These are phyloP conservation scores for Lepidium sativum DNA, from an alignment of 345 rosid genomes.

Conservation along the genomic window DNA sequence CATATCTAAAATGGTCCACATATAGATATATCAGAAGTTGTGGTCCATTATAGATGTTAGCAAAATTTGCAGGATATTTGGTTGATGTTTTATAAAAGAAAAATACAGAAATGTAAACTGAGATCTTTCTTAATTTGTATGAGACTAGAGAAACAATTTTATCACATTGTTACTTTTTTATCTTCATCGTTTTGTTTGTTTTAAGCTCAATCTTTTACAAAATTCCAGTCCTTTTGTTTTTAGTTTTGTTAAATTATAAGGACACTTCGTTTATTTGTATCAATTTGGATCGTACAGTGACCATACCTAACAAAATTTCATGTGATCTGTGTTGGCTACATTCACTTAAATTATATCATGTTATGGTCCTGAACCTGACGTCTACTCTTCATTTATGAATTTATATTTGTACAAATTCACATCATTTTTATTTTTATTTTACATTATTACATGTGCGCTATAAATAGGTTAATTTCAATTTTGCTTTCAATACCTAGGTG, in stretches of 20 bases:
- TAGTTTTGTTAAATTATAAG: conserved; percentile 9
- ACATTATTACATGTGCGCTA: not conserved
- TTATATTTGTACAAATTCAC: not conserved
- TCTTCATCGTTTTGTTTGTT: conserved; percentile 15
- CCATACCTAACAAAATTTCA: conserved; percentile 2
- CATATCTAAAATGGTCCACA: conserved; percentile 11
- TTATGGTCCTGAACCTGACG: conserved; percentile 24
- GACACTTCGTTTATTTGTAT: not conserved
- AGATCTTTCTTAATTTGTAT: conserved; percentile 22
- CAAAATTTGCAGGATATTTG: conserved; percentile 10
- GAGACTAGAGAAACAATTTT: conserved; percentile 6
- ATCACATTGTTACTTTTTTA: not conserved
- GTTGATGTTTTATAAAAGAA: conserved; percentile 5
- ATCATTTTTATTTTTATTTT: not conserved
- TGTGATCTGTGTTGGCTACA: conserved; percentile 28
- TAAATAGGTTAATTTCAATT: not conserved
- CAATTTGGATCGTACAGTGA: conserved; percentile 19
- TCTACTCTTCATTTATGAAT: conserved; percentile 19
- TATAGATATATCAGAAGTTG: not conserved
- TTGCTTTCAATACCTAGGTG: not conserved
- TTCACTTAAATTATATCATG: conserved; percentile 16
- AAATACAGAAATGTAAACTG: conserved; percentile 21
- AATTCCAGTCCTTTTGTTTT: conserved; percentile 13
- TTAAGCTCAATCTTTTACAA: not conserved
- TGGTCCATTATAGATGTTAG: conserved; percentile 21